Conservation (phyloP, 2,329 filamentous ascomycete genomes). For the Lasiodiplodia sp. region DNA sequence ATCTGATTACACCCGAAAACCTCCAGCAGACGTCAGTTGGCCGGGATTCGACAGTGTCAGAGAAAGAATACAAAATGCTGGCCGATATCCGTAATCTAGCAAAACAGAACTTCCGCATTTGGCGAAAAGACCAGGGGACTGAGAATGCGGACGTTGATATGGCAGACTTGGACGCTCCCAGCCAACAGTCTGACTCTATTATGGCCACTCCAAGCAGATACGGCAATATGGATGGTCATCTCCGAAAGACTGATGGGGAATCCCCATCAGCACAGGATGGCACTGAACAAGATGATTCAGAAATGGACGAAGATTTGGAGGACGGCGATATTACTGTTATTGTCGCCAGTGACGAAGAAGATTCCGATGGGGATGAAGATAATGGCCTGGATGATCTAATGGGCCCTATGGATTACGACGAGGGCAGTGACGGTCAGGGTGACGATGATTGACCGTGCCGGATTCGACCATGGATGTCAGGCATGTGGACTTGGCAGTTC, state of each 20-base stretch:
- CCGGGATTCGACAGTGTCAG: conserved; percentile 1
- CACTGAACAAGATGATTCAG: conserved; percentile 24
- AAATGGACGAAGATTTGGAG: conserved; percentile 33
- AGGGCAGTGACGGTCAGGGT: not conserved
- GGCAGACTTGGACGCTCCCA: not conserved
- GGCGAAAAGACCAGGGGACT: not conserved
- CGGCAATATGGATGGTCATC: conserved; percentile 35
- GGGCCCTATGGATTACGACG: conserved; percentile 18
- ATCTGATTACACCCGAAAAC: conserved; percentile 40
- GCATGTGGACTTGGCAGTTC: no score
- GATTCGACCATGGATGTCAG: not conserved
- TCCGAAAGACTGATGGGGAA: not conserved
- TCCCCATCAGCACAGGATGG: conserved; percentile 35
- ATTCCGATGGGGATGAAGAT: conserved; percentile 15
- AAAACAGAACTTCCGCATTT: conserved; percentile 21
- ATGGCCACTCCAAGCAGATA: conserved; percentile 43
- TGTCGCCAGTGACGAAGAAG: conserved; percentile 11
- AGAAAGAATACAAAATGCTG: conserved; percentile 19
- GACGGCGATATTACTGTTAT: conserved; percentile 5
- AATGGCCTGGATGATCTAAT: conserved; percentile 24
- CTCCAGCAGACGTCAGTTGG: conserved; percentile 33
- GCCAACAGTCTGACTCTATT: conserved; percentile 1
- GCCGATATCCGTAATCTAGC: conserved; percentile 27
- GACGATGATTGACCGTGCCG: conserved; percentile 9
- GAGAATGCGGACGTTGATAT: conserved; percentile 2